phyloP scores from a whole-genome alignment of 164 flowering plant species.

The Pachysandra terminalis region DNA sequence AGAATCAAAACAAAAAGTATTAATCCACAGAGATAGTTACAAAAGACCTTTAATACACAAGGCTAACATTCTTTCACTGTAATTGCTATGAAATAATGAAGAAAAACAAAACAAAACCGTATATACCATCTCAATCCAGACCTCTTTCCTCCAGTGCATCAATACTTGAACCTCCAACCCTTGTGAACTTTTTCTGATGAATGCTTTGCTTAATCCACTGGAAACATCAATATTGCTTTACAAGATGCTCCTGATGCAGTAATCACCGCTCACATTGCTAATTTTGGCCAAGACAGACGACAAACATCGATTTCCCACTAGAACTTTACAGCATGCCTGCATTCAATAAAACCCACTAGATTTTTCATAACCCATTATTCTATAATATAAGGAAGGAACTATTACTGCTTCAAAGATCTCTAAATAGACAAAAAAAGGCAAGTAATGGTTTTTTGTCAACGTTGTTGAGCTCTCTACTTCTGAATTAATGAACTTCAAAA shows the following conservation, averaged over 20 bases:
- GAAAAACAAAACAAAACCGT: conserved; percentile 15
- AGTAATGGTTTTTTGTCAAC: background rate
- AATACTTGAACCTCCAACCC: conserved; percentile 12
- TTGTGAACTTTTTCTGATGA: conserved; percentile 17
- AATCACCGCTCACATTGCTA: conserved; percentile 16
- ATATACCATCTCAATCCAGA: conserved; percentile 5
- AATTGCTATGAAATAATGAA: conserved; percentile 17
- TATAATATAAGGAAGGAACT: no score
- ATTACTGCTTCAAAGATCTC: no score
- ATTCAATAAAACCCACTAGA: background rate
- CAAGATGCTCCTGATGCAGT: conserved; percentile 35
- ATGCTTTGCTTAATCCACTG: conserved; percentile 12
- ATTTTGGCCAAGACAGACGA: conserved; percentile 16
- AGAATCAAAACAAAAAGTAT: background rate
- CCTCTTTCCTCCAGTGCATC: conserved; percentile 10
- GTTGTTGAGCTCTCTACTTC: background rate
- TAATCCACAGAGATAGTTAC: background rate
- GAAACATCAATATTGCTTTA: conserved; percentile 35
- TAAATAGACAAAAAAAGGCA: no score
- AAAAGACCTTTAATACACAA: no score
- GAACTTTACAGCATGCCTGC: conserved; percentile 14
- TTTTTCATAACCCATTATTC: background rate
- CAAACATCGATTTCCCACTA: conserved; percentile 7
- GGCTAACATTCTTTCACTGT: no score
- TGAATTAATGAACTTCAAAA: no score